phyloP scores from a whole-genome alignment of 1,139 yeast species.

The Geotrichum australiense region DNA sequence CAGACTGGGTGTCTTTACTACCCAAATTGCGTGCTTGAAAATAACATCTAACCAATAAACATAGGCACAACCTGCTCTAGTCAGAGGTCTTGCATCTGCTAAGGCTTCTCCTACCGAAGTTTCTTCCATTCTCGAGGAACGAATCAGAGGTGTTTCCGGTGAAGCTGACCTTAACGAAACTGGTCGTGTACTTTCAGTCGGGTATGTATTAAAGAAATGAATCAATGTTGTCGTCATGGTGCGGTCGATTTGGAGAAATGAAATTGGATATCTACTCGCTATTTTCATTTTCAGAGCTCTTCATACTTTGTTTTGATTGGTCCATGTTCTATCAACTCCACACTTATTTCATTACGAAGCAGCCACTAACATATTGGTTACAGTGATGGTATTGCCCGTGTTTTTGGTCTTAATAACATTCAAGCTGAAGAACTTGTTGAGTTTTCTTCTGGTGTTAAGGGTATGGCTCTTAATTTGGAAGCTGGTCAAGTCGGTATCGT shows the following conservation, averaged over 20 bases:
- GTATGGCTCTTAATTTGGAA: slow-evolving; percentile 99
- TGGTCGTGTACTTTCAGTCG: slow-evolving; percentile 98
- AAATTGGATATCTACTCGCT: not conserved
- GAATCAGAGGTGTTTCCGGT: slow-evolving; percentile 98
- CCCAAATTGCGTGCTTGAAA: too few species aligned
- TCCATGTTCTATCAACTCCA: not conserved
- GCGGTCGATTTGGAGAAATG: not conserved
- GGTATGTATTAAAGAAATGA: slow-evolving; percentile 46
- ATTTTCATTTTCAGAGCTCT: not conserved
- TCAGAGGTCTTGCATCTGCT: slow-evolving; percentile 72
- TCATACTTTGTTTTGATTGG: slow-evolving; percentile 6
- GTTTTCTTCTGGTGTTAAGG: slow-evolving; percentile 98
- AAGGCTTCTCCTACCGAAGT: slow-evolving; percentile 99
- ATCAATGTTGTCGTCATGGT: not conserved
- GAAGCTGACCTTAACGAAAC: slow-evolving; percentile 98
- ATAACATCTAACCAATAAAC: too few species aligned
- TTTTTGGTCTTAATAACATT: slow-evolving; percentile 98
- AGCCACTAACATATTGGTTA: slow-evolving; percentile 8
- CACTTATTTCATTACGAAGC: not conserved
- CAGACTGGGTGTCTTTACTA: too few species aligned
- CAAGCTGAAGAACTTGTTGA: slow-evolving; percentile 99
- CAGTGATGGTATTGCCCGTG: slow-evolving; percentile 99
- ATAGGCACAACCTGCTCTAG: slow-evolving; percentile 20
- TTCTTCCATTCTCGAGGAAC: slow-evolving; percentile 96
- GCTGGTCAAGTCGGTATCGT: slow-evolving; percentile 99